phyloP scores from a whole-genome alignment of 2,329 filamentous ascomycete species.

The Zymoseptoria crescenta region DNA sequence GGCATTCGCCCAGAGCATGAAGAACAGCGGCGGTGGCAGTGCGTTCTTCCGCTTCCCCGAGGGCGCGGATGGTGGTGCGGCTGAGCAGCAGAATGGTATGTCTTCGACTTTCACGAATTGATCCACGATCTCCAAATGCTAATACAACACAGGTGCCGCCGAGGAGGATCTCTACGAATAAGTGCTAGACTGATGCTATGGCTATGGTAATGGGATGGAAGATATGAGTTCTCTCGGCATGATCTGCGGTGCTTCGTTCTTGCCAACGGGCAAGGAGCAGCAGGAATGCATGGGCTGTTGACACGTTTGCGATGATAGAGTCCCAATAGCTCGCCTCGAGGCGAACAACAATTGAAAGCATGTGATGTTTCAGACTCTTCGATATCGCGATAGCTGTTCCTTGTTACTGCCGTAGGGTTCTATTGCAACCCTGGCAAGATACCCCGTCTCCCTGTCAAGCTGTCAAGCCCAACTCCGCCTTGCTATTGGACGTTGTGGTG shows the following conservation, averaged over 20 bases:
- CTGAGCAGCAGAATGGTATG: conserved; percentile 33
- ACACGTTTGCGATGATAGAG: conserved; percentile 4
- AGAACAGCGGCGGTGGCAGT: conserved; percentile 88
- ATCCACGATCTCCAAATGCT: conserved; percentile 2
- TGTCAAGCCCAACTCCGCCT: no score
- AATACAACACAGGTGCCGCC: conserved; percentile 64
- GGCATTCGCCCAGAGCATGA: conserved; percentile 98
- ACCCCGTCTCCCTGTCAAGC: not conserved
- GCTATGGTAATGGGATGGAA: conserved; percentile 5
- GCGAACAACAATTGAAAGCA: not conserved
- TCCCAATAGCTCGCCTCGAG: conserved; percentile 7
- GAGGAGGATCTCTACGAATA: conserved; percentile 98
- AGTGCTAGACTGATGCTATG: conserved; percentile 5
- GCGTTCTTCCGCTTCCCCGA: conserved; percentile 89
- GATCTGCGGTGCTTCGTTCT: not conserved
- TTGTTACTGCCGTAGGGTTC: not conserved
- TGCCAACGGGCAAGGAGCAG: conserved; percentile 1
- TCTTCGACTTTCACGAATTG: conserved; percentile 19
- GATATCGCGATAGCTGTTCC: not conserved
- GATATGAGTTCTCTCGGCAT: conserved; percentile 6
- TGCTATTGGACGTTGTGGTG: not conserved
- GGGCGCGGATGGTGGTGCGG: conserved; percentile 44
- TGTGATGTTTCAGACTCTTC: not conserved
- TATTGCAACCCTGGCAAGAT: not conserved
- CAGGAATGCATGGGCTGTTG: not conserved